Evolutionary conservation across 805 yeast species (phyloP).

Genomic region (Kazachstania viticola): DNA sequence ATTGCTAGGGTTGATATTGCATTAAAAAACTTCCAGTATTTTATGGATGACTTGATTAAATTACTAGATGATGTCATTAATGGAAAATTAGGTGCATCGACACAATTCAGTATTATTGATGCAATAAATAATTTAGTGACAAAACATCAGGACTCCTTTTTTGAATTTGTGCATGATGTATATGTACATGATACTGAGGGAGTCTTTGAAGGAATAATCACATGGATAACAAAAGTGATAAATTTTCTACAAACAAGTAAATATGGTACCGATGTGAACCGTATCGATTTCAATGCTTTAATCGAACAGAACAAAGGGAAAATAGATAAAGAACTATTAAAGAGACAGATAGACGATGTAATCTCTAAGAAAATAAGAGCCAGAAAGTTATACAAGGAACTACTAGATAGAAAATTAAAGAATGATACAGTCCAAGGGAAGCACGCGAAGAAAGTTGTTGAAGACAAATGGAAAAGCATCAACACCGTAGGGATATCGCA

Average conservation of each 20-base stretch:
- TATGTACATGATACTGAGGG: slow-evolving; percentile 64
- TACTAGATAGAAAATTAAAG: slow-evolving; percentile 13
- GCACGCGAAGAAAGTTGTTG: slow-evolving; percentile 23
- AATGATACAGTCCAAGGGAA: slow-evolving; percentile 1
- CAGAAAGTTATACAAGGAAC: slow-evolving; percentile 23
- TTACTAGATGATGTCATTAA: slow-evolving; percentile 44
- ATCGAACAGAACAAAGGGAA: slow-evolving; percentile 15
- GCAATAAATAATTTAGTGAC: slow-evolving; percentile 54
- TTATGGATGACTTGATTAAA: slow-evolving; percentile 54
- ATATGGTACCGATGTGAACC: slow-evolving; percentile 27
- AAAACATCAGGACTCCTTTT: slow-evolving; percentile 60
- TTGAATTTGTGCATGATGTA: slow-evolving; percentile 69
- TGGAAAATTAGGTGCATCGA: slow-evolving; percentile 33
- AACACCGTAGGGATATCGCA: slow-evolving; percentile 32
- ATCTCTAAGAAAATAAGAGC: slow-evolving; percentile 28
- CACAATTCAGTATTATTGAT: slow-evolving; percentile 47
- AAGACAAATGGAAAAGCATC: slow-evolving; percentile 34
- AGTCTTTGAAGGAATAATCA: slow-evolving; percentile 57
- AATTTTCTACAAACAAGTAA: slow-evolving; percentile 53
- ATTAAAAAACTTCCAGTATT: slow-evolving; percentile 48
- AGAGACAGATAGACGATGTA: slow-evolving; percentile 30
- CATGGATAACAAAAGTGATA: slow-evolving; percentile 64
- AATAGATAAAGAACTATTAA: slow-evolving; percentile 21
- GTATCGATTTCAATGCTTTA: slow-evolving; percentile 35
- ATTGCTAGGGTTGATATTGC: slow-evolving; percentile 56